phyloP scores from a whole-genome alignment of 2,329 filamentous ascomycete species.

The Epichloe sp. region DNA sequence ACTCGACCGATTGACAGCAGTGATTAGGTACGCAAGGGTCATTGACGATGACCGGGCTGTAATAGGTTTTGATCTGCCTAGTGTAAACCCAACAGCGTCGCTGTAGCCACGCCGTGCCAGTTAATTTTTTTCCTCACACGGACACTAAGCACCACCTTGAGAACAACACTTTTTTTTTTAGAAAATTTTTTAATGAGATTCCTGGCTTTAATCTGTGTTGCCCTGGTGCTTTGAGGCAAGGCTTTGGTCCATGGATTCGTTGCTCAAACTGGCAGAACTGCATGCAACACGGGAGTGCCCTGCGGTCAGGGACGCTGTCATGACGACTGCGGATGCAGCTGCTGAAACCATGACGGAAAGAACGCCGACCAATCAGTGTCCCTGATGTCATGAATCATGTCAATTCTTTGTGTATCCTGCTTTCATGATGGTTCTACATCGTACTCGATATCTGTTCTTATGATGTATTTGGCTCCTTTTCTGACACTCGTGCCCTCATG shows the following conservation, averaged over 20 bases:
- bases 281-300: no score
- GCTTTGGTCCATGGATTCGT: no score
- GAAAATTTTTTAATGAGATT: no score
- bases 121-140: neutral
- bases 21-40: conserved; percentile 45
- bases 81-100: neutral
- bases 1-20: neutral
- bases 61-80: conserved; percentile 36
- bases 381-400: neutral
- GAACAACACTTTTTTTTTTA: no score
- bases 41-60: conserved; percentile 47
- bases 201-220: no score
- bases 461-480: conserved; percentile 56
- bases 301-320: no score
- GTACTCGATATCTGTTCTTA: conserved; percentile 58
- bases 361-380: no score
- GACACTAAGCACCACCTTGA: neutral
- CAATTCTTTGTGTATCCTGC: neutral
- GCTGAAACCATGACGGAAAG: no score
- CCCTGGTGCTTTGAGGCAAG: no score
- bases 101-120: neutral
- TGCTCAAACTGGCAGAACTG: no score
- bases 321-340: no score
- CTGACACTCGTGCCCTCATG: conserved; percentile 60
- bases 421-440: conserved; percentile 34